These are phyloP conservation scores for Fomitopsis pinicola DNA, from an alignment of 1,284 basidiomycete genomes.

Conservation along the genomic window DNA sequence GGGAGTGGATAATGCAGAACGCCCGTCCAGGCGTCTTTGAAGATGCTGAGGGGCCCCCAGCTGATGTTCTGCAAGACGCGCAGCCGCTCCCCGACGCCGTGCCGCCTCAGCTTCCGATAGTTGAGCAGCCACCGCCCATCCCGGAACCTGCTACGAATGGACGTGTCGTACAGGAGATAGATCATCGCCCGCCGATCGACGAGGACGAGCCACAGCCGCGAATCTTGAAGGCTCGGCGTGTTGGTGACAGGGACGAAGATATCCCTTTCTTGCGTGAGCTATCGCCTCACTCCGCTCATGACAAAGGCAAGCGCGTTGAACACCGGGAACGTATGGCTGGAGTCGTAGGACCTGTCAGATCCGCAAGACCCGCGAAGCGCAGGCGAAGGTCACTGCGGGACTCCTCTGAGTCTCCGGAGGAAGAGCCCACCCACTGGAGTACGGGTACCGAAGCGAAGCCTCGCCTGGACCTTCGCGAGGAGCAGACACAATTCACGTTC, in stretches of 20 bases:
- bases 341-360: not conserved
- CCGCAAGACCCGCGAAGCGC: not conserved
- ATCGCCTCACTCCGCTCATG: not conserved
- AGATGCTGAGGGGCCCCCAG: constrained; percentile 50
- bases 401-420: not conserved
- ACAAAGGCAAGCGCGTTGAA: constrained; percentile 11
- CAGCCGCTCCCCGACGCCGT: constrained; percentile 5
- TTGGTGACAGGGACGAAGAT: not conserved
- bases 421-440: not conserved
- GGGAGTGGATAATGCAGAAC: constrained; percentile 96
- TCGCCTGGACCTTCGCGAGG: not conserved
- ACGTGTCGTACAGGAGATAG: not conserved
- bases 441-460: not conserved
- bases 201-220: not conserved
- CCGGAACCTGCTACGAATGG: not conserved
- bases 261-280: not conserved
- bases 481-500: constrained; percentile 12
- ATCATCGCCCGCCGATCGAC: not conserved
- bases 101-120: not conserved
- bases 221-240: not conserved
- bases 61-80: constrained; percentile 14
- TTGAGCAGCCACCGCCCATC: not conserved
- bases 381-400: not conserved
- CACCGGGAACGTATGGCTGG: not conserved
- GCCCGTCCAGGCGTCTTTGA: constrained; percentile 80